phyloP scores from a whole-genome alignment of 306 rosid genomes.

The Lablab purpureus region DNA sequence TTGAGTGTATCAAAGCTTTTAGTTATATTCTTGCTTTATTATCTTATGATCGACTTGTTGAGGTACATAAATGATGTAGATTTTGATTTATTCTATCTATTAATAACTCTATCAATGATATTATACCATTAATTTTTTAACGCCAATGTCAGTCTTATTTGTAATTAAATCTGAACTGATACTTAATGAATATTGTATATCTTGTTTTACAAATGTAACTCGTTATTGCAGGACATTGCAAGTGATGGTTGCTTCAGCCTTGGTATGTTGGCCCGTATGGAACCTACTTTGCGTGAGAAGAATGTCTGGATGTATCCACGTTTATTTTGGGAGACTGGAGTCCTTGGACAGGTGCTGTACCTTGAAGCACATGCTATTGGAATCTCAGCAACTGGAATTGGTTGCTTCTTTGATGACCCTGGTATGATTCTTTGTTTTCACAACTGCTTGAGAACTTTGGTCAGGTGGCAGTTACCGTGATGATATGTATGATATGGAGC shows the following conservation, averaged over 20 bases:
- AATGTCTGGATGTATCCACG: constrained; percentile 88
- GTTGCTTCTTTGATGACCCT: constrained; percentile 95
- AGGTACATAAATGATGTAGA: neutral
- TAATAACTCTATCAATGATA: neutral
- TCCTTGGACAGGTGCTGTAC: constrained; percentile 94
- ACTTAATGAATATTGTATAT: constrained; percentile 9
- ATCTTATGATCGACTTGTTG: neutral
- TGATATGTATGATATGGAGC: no score
- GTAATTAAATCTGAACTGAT: constrained; percentile 18
- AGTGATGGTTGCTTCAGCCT: constrained; percentile 97
- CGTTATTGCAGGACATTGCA: constrained; percentile 77
- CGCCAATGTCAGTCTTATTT: constrained; percentile 8
- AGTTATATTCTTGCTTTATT: constrained; percentile 33
- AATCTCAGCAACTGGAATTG: constrained; percentile 97
- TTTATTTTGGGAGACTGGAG: constrained; percentile 98
- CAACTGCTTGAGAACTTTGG: constrained; percentile 25
- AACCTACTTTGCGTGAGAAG: constrained; percentile 67
- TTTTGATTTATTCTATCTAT: neutral
- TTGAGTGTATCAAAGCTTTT: neutral
- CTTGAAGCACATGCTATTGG: constrained; percentile 92
- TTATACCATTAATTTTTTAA: neutral
- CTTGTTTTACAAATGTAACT: constrained; percentile 27
- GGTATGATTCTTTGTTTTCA: constrained; percentile 57
- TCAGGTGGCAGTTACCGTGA: constrained; percentile 38
- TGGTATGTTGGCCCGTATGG: constrained; percentile 88